These are phyloP conservation scores for Poronia punctata DNA, from an alignment of 495 filamentous ascomycete genomes.

Conservation along the genomic window DNA sequence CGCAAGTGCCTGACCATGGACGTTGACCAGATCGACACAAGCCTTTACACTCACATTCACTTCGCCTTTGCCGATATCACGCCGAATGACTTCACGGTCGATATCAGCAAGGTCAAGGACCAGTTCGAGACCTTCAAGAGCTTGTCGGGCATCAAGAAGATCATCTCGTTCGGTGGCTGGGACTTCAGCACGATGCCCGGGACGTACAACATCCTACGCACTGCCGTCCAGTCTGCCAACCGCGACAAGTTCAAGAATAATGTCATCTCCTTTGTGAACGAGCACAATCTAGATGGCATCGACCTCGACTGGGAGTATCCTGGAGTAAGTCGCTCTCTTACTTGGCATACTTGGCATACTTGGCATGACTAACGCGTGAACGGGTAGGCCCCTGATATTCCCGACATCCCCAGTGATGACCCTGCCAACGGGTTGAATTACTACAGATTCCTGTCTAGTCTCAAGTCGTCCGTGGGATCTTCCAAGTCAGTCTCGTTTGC, in stretches of 20 bases:
- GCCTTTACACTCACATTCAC: conserved; percentile 38
- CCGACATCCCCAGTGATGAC: conserved; percentile 17
- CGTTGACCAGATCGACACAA: conserved; percentile 16
- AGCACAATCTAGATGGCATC: conserved; percentile 19
- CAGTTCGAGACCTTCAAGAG: conserved; percentile 19
- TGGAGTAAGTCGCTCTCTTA: conserved; percentile 13
- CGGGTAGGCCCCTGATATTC: conserved; percentile 24
- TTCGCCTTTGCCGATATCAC: conserved; percentile 37
- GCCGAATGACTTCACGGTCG: conserved; percentile 21
- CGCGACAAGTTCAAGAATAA: conserved; percentile 29
- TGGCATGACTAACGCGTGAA: conserved; percentile 5
- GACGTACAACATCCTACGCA: conserved; percentile 33
- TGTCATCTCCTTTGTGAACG: conserved; percentile 26
- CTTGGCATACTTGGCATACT: not conserved
- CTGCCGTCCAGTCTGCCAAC: conserved; percentile 28
- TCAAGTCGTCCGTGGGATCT: conserved; percentile 11
- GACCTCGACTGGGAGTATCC: conserved; percentile 41
- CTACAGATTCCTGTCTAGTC: conserved; percentile 11
- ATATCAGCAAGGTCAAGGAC: conserved; percentile 1
- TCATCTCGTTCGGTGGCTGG: conserved; percentile 47
- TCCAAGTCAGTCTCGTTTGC: conserved; percentile 21
- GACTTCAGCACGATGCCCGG: conserved; percentile 29
- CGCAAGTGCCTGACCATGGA: conserved; percentile 21
- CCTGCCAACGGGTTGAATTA: conserved; percentile 16
- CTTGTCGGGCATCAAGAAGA: conserved; percentile 21